Evolutionary conservation across 768 basidiomycete species (phyloP).

Genomic region (Phanerodontia chrysosporium): DNA sequence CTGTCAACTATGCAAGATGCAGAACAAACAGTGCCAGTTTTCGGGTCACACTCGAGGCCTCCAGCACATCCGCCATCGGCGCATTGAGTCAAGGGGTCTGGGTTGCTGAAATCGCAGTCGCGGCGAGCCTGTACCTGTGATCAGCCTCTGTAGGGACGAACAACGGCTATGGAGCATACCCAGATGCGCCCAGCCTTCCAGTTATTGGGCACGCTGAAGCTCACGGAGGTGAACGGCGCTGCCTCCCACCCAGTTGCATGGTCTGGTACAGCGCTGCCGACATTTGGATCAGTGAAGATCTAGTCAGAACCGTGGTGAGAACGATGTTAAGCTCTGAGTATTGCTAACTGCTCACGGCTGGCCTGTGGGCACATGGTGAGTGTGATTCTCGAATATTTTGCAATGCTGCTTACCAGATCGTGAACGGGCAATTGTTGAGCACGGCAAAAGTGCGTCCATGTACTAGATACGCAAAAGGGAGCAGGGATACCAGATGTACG

Average conservation of each 20-base stretch:
- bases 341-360: conserved; percentile 31
- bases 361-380: too few species aligned
- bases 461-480: conserved; percentile 12
- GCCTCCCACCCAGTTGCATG: conserved; percentile 44
- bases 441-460: conserved; percentile 55
- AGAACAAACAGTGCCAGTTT: conserved; percentile 42
- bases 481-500: not conserved
- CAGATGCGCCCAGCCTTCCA: conserved; percentile 66
- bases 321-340: too few species aligned
- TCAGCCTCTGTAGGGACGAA: not conserved
- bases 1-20: not conserved
- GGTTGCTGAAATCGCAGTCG: conserved; percentile 53
- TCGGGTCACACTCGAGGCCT: conserved; percentile 52
- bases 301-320: conserved; percentile 21
- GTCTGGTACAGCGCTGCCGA: conserved; percentile 41
- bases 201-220: conserved; percentile 53
- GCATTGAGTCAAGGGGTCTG: conserved; percentile 49
- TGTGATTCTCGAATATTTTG: too few species aligned
- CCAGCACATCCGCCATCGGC: conserved; percentile 66
- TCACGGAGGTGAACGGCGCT: conserved; percentile 31
- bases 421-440: conserved; percentile 62
- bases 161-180: conserved; percentile 30
- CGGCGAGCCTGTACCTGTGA: conserved; percentile 11
- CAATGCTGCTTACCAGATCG: conserved; percentile 60
- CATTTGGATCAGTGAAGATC: conserved; percentile 59